These are phyloP conservation scores for Zygotorulaspora sp. DNA, from an alignment of 805 yeast species.

Conservation along the genomic window DNA sequence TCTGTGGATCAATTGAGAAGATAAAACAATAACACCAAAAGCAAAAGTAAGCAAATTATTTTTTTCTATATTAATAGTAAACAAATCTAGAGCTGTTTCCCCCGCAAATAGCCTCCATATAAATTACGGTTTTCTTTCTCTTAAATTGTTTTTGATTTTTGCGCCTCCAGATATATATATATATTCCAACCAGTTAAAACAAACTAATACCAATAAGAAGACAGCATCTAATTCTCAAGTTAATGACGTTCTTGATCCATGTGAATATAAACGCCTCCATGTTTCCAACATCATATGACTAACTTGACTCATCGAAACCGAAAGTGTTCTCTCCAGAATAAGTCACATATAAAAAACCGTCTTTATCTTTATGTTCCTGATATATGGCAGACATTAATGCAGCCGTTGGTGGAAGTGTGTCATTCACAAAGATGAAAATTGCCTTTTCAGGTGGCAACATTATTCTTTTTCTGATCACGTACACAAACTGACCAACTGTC, in stretches of 20 bases:
- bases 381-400: conserved; percentile 93
- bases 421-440: conserved; percentile 93
- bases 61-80: no score
- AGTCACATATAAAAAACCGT: conserved; percentile 92
- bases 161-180: neutral
- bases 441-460: conserved; percentile 97
- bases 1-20: neutral
- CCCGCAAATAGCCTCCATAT: neutral
- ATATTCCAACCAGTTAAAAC: neutral
- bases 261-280: conserved; percentile 2
- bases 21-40: conserved; percentile 1
- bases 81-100: no score
- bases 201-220: neutral
- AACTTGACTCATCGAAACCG: conserved; percentile 45
- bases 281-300: no score
- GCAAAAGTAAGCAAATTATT: neutral
- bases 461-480: conserved; percentile 94
- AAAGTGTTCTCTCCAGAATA: conserved; percentile 98
- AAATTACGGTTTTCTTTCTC: no score
- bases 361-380: conserved; percentile 96
- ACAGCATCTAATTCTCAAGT: neutral
- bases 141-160: neutral
- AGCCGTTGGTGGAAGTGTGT: conserved; percentile 96
- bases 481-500: conserved; percentile 97
- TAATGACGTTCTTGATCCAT: no score